Base-by-base conservation (phyloP, 202 grass and related monocot genomes). In the Panicum virgatum region DNA sequence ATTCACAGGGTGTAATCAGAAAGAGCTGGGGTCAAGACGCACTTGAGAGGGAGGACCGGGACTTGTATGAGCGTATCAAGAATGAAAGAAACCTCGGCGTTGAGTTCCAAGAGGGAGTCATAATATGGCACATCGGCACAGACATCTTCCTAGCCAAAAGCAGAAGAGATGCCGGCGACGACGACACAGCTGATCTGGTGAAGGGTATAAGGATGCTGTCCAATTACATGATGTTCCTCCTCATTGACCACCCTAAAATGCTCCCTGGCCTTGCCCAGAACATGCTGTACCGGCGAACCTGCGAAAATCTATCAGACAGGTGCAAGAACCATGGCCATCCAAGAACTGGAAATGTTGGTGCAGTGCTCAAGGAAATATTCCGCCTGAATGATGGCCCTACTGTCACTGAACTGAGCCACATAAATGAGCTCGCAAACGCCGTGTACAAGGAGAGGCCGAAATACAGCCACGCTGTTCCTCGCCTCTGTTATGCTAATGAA, bases 121-220 rank as follows among this genome's bases (percentile, higher is more conserved):
- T 94, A 8, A 9, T 76, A 13, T 91, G 92, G 92, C 92, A 91
- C 38, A 79, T 94, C 3, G 89, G 76, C 2, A 91, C 92, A 0
- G 83, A 94, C 62, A 16, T 91, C 25, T 89, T 78, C 16, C 79
- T 86, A 0, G 47, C 62, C 77, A 78, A 8, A 15, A 78, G 60
- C 18, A 8, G 11, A 0, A 19, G 57, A 39, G 30, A 62, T 7
- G 12, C 30, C 1, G 2, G 16, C 5, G 38, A 12, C 5, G 38
- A 12, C 1, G 20, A 30, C 30, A 30, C 5, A 37, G 60, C 0
- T 9, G 27, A 50, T 2, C 11, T 52, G 20, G 76, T 58, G 76
- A 53, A 30, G 47, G 7, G 3, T 2, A 34, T 80, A n/a, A 80
- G 76, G 76, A 45, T 9, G 0, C 25, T 85, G 37, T 85, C 89